Evolutionary conservation across 352 stramenopile species (phyloP), one percentile per base, ranked within the genome.

Genomic region (Elongisporangium prolatum): DNA sequence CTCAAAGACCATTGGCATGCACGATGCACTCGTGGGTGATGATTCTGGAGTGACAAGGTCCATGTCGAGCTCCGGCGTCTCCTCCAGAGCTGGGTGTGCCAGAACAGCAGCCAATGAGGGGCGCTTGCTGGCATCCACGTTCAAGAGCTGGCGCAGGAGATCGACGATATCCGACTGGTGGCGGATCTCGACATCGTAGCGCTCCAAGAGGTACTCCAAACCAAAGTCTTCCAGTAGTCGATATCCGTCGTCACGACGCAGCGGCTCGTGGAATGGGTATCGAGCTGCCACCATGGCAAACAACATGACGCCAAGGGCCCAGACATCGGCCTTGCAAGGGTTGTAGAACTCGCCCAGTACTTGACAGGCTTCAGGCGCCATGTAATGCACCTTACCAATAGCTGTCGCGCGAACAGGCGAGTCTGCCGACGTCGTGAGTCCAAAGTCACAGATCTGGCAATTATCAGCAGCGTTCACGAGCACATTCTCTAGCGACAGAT

Each of bases 401-500:
- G 75, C 68, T 24, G 24, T 34, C 61, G 80, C 52, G 64, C 67
- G 21, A 56, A 61, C 48, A 80, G 57, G 21, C 51, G 44, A 18
- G 38, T 7, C 16, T 47, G 57, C 48, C 68, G 49, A 74, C 38
- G 74, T 80, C 18, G 83, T 72, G 60, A 95, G 71, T 28, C 85
- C 85, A 58, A 95, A 95, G 77, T 95, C 85, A 38, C 72, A 83
- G 54, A 95, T 81, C 48, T 92, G 77, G 63, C 80, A 91, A 63
- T 64, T 74, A 62, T 89, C 82, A 7, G 65, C 40, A 20, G 71
- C 71, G 53, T 90, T 79, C 25, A 95, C 77, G 1, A 95, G 67
- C 56, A 95, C 72, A 59, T 95, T 95, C 56, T 95, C 86, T 10
- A 93, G 70, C 16, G 83, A 93, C 52, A 95, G 56, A 53, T 95